A percentile compares a stretch with the other conserved stretches of the same genome.
phyloP scores from a whole-genome alignment of 139 green algal species.

The Spirogloea muscicola region DNA sequence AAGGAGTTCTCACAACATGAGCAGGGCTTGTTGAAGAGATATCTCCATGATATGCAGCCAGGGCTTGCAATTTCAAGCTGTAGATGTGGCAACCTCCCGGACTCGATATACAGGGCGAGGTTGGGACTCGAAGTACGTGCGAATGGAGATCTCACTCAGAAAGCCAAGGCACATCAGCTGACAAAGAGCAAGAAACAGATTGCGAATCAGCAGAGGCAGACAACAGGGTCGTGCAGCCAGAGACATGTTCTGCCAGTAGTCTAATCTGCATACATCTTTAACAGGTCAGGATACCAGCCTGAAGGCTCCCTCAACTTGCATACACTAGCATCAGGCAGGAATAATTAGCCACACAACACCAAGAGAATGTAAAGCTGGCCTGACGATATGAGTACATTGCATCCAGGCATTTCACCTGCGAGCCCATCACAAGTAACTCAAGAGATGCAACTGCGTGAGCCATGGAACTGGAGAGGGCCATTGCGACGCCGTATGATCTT shows the following conservation, averaged over 20 bases:
- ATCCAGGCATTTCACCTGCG: conserved; percentile 21
- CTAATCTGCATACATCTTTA: too few species aligned
- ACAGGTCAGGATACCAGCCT: background rate
- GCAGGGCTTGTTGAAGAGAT: too few species aligned
- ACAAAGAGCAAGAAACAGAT: background rate
- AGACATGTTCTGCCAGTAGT: background rate
- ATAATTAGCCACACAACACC: background rate
- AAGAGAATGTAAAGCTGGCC: background rate
- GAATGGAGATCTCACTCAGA: conserved; percentile 30
- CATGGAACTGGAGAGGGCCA: conserved; percentile 6
- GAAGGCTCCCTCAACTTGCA: background rate
- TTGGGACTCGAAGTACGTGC: conserved; percentile 45
- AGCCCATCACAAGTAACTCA: conserved; percentile 10
- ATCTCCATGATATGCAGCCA: too few species aligned
- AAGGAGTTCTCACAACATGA: too few species aligned
- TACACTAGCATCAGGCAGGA: background rate
- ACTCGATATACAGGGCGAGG: conserved; percentile 23
- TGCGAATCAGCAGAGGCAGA: background rate
- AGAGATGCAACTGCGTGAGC: conserved; percentile 12
- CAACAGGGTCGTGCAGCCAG: background rate
- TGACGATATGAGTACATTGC: too few species aligned
- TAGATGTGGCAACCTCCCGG: conserved; percentile 16
- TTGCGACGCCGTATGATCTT: background rate
- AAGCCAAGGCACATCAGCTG: conserved; percentile 27
- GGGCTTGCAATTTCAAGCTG: too few species aligned